phyloP scores from a whole-genome alignment of 2,329 filamentous ascomycete species.

The Furcasterigmium furcatum region DNA sequence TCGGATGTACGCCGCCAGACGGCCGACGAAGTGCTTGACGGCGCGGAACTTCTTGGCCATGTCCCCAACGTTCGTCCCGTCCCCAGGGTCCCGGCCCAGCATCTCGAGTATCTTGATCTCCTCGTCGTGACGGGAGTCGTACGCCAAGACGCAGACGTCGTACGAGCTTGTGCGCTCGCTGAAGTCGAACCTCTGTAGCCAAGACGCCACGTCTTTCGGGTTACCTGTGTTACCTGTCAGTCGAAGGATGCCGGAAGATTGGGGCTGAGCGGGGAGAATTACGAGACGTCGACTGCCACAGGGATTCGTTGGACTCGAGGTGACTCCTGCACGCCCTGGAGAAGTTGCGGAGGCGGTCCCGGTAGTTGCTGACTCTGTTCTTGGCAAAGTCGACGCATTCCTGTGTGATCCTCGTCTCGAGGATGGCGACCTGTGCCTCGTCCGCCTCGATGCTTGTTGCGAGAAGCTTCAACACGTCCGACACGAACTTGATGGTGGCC shows the following conservation, averaged over 20 bases:
- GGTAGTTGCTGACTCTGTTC: slow-evolving; percentile 18
- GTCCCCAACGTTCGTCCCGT: not conserved
- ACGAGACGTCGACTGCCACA: too few relatives aligned
- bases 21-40: slow-evolving; percentile 38
- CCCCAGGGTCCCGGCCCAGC: not conserved
- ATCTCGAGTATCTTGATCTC: slow-evolving; percentile 5
- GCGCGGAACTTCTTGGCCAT: slow-evolving; percentile 16
- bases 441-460: not conserved
- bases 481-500: not conserved
- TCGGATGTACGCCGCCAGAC: slow-evolving; percentile 38
- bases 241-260: too few relatives aligned
- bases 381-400: slow-evolving; percentile 14
- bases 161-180: not conserved
- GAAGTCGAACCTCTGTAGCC: slow-evolving; percentile 7
- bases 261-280: too few relatives aligned
- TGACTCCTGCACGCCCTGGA: slow-evolving; percentile 10
- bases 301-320: too few relatives aligned
- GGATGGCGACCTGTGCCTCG: not conserved
- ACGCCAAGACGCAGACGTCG: not conserved
- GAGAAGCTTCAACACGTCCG: too few relatives aligned
- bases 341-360: slow-evolving; percentile 10
- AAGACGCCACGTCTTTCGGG: too few relatives aligned
- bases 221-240: too few relatives aligned
- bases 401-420: not conserved
- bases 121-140: slow-evolving; percentile 3